Evolutionary conservation across 169 alveolate species (phyloP).

Genomic region (Eimeria brunetti): DNA sequence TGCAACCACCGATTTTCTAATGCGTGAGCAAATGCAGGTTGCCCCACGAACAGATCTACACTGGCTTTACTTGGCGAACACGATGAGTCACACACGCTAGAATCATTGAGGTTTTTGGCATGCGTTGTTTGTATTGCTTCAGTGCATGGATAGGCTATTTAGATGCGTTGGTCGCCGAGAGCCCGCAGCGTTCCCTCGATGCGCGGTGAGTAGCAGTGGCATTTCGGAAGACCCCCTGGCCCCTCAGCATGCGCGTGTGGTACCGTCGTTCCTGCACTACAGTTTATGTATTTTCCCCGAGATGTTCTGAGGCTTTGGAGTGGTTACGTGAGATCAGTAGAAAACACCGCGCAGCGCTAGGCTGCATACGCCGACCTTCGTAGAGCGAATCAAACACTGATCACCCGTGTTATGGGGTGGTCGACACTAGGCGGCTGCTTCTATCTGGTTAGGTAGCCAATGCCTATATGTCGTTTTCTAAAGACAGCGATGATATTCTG

Average conservation of each 20-base stretch:
- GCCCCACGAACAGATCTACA: background rate
- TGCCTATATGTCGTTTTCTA: background rate
- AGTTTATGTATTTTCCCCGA: background rate
- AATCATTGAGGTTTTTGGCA: background rate
- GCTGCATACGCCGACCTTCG: no score
- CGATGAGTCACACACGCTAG: background rate
- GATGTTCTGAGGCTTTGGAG: background rate
- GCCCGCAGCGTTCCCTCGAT: conserved; percentile 63
- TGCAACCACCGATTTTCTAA: conserved; percentile 76
- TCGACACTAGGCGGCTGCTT: background rate
- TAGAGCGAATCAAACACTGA: no score
- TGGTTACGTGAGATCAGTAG: background rate
- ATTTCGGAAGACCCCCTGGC: background rate
- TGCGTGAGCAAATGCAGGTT: conserved; percentile 29
- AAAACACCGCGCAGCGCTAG: no score
- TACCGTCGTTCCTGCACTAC: background rate
- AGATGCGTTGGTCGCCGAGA: conserved; percentile 40
- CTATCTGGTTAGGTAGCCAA: background rate
- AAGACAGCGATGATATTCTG: background rate
- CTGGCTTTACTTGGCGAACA: background rate
- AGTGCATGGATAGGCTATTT: conserved; percentile 56
- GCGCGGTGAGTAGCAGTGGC: conserved; percentile 41
- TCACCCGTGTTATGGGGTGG: background rate
- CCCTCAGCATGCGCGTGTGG: background rate
- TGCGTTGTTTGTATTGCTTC: conserved; percentile 12